Percentiles rank a stretch among this genome's conserved stretches.
Evolutionary conservation across 139 green algal genomes (phyloP).

Genomic region (Pleodorina starrii): DNA sequence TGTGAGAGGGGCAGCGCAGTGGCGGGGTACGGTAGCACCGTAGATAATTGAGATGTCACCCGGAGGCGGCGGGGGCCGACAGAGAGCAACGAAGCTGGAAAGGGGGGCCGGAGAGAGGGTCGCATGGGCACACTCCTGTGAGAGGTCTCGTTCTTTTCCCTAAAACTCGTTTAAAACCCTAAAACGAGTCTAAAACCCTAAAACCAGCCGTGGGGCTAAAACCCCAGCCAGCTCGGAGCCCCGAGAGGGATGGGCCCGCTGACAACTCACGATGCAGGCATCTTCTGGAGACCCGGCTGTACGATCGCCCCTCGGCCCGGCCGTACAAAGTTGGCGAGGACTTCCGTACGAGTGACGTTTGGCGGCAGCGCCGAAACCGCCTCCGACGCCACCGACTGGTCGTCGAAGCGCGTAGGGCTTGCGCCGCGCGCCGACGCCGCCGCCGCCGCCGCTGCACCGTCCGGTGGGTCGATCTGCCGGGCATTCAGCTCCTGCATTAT

Average conservation of each 20-base stretch:
- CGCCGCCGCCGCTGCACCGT: background rate
- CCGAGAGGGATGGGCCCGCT: too few species aligned
- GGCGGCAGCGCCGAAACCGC: background rate
- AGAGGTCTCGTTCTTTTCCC: too few species aligned
- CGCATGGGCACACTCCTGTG: too few species aligned
- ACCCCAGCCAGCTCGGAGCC: too few species aligned
- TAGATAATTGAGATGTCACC: too few species aligned
- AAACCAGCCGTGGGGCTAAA: too few species aligned
- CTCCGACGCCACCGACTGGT: background rate
- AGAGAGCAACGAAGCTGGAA: too few species aligned
- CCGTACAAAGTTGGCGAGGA: slow-evolving; percentile 22
- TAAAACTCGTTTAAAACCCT: too few species aligned
- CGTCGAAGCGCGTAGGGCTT: background rate
- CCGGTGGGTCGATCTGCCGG: background rate
- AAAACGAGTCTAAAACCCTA: too few species aligned
- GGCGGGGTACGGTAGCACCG: too few species aligned
- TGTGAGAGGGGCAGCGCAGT: background rate
- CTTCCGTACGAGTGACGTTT: slow-evolving; percentile 5
- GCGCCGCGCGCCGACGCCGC: background rate
- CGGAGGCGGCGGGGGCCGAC: too few species aligned
- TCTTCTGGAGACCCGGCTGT: slow-evolving; percentile 26
- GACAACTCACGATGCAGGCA: slow-evolving; percentile 12
- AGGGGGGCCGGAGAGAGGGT: background rate
- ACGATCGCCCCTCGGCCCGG: background rate
- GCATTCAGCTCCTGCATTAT: slow-evolving; percentile 38